Conservation (phyloP, 2,329 filamentous ascomycete species). For the Alternaria longipes region DNA sequence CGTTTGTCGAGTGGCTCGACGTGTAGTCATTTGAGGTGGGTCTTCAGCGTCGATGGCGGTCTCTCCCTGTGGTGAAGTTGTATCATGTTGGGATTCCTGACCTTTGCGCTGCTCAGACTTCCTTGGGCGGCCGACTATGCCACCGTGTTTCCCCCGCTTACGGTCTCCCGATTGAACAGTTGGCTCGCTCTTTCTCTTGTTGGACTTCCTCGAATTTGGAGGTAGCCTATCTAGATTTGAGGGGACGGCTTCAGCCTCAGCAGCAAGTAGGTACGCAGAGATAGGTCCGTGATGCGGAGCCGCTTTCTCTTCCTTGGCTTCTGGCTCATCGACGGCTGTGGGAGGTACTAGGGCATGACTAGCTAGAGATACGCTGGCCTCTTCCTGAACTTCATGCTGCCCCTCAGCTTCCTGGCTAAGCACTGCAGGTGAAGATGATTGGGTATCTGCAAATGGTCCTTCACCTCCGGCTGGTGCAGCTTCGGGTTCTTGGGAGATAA, state of each 20-base stretch:
- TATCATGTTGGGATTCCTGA: not conserved
- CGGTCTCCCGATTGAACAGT: conserved; percentile 5
- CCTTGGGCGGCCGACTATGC: conserved; percentile 26
- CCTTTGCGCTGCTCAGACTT: conserved; percentile 16
- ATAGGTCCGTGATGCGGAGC: not conserved
- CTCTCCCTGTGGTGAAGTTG: not conserved
- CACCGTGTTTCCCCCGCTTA: conserved; percentile 27
- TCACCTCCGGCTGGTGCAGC: not conserved
- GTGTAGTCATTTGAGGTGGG: conserved; percentile 17
- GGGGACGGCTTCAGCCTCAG: conserved; percentile 27
- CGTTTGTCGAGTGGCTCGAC: conserved; percentile 26
- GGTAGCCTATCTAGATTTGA: conserved; percentile 36
- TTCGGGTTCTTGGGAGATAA: not conserved
- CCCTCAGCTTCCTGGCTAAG: not conserved
- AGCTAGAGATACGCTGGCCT: not conserved
- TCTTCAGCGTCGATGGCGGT: not conserved
- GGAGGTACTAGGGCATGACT: not conserved
- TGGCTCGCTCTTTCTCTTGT: conserved; percentile 33
- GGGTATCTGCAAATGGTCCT: not conserved
- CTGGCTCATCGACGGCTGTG: not conserved
- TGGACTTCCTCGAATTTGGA: conserved; percentile 14
- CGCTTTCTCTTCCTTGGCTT: not conserved
- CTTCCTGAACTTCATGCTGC: not conserved
- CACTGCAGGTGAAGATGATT: conserved; percentile 2
- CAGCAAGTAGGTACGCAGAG: conserved; percentile 25